Conservation (phyloP, 192 early-diverging fungal species). For the Coemansia sp. region DNA sequence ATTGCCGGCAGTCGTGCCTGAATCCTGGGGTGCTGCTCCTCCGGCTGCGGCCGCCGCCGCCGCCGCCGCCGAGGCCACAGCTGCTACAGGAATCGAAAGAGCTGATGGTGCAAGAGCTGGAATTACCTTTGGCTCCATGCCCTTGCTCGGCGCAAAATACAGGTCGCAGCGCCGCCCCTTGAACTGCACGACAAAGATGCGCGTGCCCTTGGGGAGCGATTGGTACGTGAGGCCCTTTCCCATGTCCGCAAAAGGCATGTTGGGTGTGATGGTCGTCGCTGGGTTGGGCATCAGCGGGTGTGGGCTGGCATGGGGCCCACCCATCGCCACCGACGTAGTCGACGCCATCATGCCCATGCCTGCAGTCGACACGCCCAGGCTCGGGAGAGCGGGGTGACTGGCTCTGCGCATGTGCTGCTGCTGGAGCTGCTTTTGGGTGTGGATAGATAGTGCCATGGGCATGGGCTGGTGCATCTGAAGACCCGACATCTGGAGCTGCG, state of each 20-base stretch:
- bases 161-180: conserved; percentile 42
- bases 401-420: conserved; percentile 32
- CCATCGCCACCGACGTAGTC: conserved; percentile 2
- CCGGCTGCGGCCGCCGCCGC: background rate
- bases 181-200: conserved; percentile 49
- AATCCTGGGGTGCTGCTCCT: background rate
- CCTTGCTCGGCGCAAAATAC: conserved; percentile 31
- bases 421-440: background rate
- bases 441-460: background rate
- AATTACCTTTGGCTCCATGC: conserved; percentile 20
- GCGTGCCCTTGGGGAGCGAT: conserved; percentile 30
- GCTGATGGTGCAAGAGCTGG: conserved; percentile 22
- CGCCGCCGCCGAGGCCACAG: background rate
- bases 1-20: too few species aligned
- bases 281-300: conserved; percentile 43
- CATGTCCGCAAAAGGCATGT: conserved; percentile 52
- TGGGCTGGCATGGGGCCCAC: conserved; percentile 1
- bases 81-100: conserved; percentile 1
- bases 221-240: conserved; percentile 39
- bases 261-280: conserved; percentile 40
- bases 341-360: conserved; percentile 6
- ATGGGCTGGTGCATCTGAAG: conserved; percentile 10
- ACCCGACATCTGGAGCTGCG: background rate
- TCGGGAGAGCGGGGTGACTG: conserved; percentile 26
- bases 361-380: conserved; percentile 8